These are phyloP conservation scores for Cyclocybe cylindracea DNA, from an alignment of 768 basidiomycete genomes.

Conservation along the genomic window DNA sequence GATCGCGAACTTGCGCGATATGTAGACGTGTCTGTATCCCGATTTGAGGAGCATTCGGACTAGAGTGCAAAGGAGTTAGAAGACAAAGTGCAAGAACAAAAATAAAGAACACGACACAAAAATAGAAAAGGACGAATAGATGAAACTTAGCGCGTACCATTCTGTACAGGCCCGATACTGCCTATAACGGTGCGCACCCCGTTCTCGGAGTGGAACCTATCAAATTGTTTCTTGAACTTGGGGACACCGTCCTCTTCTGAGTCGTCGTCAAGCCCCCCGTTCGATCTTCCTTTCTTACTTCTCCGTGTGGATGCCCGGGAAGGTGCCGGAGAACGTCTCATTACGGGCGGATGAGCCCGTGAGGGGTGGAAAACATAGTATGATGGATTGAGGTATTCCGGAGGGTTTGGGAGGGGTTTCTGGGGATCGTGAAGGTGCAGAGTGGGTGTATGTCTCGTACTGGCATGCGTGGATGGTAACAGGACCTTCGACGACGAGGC, in stretches of 20 bases:
- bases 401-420: conserved; percentile 56
- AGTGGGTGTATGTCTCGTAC: conserved; percentile 40
- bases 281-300: conserved; percentile 35
- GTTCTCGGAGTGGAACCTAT: conserved; percentile 86
- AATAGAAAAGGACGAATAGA: background rate
- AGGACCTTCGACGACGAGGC: conserved; percentile 27
- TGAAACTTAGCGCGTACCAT: conserved; percentile 52
- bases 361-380: conserved; percentile 66
- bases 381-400: conserved; percentile 68
- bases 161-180: conserved; percentile 85
- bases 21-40: conserved; percentile 93
- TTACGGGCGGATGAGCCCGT: conserved; percentile 28
- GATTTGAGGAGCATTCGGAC: conserved; percentile 93
- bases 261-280: conserved; percentile 16
- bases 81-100: background rate
- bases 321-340: conserved; percentile 33
- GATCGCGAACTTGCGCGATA: conserved; percentile 90
- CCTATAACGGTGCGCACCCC: conserved; percentile 94
- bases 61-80: conserved; percentile 25
- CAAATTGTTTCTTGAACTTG: conserved; percentile 73
- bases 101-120: background rate
- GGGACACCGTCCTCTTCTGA: conserved; percentile 51
- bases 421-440: conserved; percentile 66
- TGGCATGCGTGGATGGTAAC: conserved; percentile 7
- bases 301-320: conserved; percentile 43